Evolutionary conservation across 768 basidiomycete species (phyloP), one percentile per base, ranked within the genome.

Genomic region (Crucibulum laeve): DNA sequence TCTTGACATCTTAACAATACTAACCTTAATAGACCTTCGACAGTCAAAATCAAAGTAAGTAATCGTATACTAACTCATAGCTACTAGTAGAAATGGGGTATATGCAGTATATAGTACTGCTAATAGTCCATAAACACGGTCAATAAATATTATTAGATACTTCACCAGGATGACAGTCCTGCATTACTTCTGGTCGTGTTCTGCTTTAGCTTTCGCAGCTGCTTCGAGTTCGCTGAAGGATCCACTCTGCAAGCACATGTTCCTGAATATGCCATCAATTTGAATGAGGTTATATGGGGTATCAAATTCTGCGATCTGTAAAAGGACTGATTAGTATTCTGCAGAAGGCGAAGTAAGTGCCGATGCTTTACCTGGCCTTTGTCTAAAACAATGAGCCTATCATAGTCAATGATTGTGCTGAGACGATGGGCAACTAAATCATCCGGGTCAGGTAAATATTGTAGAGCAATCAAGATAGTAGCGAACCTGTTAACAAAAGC

Each of bases 341-440:
- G n/a, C n/a, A n/a, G n/a, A n/a, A n/a, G 0, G 82, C 86, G 0
- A 86, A 84, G 65, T 94, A 96, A 0, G 93, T 92, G 43, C 92
- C 78, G 32, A 95, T 87, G 4, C 91, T 92, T n/a, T 88, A 74
- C 75, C 56, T 66, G 59, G 56, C 82, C 80, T 47, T 79, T 78
- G 67, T 91, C 87, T n/a, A 92, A 66, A 7, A 92, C 82, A 46
- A 91, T 74, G 46, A 93, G 62, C 22, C 83, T 70, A 61, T 86
- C 83, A 53, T 93, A 84, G 61, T 93, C 87, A 46, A 88, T 86
- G 43, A 91, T 78, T 1, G 87, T 89, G 41, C 77, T 72, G 45
- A 90, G 62, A 28, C 88, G 75, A 61, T 90, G 86, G 0, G 86
- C 85, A 40, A 90, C 82, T 76, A 43, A 37, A 37, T 14, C 8